A percentile compares a stretch with the other conserved stretches of the same genome.
phyloP scores from a whole-genome alignment of 1,284 basidiomycete species.

The Heterobasidion occidentale region DNA sequence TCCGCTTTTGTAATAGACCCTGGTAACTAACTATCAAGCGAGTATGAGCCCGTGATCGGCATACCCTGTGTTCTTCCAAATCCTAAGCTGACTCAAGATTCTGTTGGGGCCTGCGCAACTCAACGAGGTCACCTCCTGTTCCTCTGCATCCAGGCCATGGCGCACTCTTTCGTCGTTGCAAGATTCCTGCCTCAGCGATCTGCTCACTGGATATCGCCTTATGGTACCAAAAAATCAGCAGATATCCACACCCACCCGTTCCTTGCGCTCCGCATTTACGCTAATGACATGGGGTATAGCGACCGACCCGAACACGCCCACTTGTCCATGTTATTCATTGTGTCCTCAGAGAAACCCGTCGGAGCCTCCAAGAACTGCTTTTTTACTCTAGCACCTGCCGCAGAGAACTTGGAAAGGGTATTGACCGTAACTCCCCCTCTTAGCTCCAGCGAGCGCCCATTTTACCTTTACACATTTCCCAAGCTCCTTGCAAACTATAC shows the following conservation, averaged over 20 bases:
- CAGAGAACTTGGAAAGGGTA: neutral
- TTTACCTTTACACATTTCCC: neutral
- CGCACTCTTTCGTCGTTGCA: neutral
- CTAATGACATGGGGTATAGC: neutral
- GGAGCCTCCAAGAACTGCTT: neutral
- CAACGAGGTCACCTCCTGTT: no score
- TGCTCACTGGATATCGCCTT: neutral
- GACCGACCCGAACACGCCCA: neutral
- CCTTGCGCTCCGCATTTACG: neutral
- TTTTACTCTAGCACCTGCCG: neutral
- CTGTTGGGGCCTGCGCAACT: no score
- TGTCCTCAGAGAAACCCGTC: neutral
- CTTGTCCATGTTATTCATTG: neutral
- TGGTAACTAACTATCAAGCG: no score
- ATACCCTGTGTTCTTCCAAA: no score
- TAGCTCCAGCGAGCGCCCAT: neutral
- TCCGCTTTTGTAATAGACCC: no score
- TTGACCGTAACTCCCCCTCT: neutral
- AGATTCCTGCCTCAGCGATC: neutral
- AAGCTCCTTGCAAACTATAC: neutral
- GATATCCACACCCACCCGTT: neutral
- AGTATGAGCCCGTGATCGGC: no score
- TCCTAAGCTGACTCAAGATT: no score
- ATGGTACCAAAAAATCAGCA: neutral
- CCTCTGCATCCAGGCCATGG: neutral